These are phyloP conservation scores for Flaveria brownii DNA, from an alignment of 129 eudicot species.

Conservation along the genomic window DNA sequence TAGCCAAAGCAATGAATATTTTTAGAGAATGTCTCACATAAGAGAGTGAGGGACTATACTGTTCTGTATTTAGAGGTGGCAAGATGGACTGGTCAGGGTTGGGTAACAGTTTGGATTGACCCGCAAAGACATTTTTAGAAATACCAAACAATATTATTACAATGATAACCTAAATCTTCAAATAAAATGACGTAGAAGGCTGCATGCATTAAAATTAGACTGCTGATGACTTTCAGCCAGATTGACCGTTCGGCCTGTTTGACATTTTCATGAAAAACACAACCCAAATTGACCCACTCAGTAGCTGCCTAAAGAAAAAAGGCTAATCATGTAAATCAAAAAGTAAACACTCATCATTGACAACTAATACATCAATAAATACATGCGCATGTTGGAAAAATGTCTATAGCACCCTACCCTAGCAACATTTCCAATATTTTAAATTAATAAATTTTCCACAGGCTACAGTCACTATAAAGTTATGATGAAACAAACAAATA, in stretches of 20 bases:
- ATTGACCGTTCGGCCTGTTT: neutral
- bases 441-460: neutral
- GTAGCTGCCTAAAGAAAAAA: constrained; percentile 20
- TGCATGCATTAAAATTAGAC: neutral
- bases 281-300: neutral
- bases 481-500: constrained; percentile 13
- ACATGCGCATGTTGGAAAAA: neutral
- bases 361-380: neutral
- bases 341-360: constrained; percentile 6
- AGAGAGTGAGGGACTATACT: constrained; percentile 12
- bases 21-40: constrained; percentile 12
- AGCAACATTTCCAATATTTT: neutral
- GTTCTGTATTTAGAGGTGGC: constrained; percentile 16
- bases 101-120: neutral
- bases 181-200: neutral
- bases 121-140: neutral
- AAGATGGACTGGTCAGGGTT: neutral
- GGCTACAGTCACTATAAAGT: neutral
- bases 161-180: neutral
- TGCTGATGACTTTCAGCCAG: neutral
- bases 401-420: too few relatives aligned
- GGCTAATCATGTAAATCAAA: constrained; percentile 8
- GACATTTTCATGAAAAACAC: neutral
- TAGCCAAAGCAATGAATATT: constrained; percentile 12
- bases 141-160: neutral